These are phyloP conservation scores for Arachis hypogaea DNA, from an alignment of 306 rosid species.

Conservation along the genomic window DNA sequence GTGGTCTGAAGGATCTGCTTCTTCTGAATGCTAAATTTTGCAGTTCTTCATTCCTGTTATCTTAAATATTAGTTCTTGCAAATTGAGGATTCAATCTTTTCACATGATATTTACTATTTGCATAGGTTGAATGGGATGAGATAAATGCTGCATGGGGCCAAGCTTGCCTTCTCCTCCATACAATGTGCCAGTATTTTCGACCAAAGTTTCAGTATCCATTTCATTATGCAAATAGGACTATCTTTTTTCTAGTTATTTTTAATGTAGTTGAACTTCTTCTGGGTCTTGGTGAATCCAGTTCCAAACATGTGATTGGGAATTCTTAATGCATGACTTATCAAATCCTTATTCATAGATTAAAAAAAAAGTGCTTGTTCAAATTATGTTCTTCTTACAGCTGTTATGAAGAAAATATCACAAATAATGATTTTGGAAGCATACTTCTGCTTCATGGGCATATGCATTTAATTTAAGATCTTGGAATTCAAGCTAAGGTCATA, in stretches of 20 bases:
- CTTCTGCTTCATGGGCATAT: conserved; percentile 9
- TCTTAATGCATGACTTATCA: conserved; percentile 14
- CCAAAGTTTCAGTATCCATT: conserved; percentile 85
- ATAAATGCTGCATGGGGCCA: conserved; percentile 99
- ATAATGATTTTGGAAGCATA: conserved; percentile 10
- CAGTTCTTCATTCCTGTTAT: background rate
- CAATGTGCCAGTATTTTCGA: conserved; percentile 94
- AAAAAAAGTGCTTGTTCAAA: background rate
- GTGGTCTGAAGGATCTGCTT: background rate
- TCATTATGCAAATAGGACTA: background rate
- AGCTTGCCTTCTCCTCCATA: conserved; percentile 98
- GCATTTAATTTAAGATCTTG: background rate
- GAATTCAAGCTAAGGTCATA: conserved; percentile 21
- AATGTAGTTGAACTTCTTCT: background rate
- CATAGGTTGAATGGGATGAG: conserved; percentile 96
- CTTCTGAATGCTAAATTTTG: background rate
- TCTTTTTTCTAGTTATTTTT: background rate
- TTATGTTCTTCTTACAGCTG: conserved; percentile 7
- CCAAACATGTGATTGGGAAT: conserved; percentile 9
- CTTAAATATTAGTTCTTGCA: conserved; percentile 6
- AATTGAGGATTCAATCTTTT: conserved; percentile 36
- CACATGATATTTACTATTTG: conserved; percentile 37
- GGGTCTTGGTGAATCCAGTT: conserved; percentile 7
- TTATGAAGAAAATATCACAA: background rate
- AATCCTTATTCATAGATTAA: background rate